Evolutionary conservation across 768 basidiomycete genomes (phyloP).

Genomic region (Tylopilus felleus): DNA sequence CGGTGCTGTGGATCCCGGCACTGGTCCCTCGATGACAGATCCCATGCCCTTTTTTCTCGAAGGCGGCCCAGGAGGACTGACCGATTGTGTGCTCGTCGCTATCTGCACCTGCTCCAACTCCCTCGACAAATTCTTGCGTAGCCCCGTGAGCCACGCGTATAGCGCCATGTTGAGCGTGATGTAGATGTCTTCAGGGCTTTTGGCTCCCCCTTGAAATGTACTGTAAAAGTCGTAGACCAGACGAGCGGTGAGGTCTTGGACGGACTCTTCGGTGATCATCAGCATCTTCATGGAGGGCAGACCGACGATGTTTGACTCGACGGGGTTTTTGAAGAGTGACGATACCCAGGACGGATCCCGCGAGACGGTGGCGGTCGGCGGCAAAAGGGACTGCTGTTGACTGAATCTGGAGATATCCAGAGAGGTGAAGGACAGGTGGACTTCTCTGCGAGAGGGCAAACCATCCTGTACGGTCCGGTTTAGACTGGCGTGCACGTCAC

Average conservation of each 20-base stretch:
- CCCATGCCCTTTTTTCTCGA: constrained; percentile 36
- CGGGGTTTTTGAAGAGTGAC: constrained; percentile 54
- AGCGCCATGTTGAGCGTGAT: constrained; percentile 81
- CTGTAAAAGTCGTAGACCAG: constrained; percentile 73
- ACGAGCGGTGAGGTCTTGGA: constrained; percentile 36
- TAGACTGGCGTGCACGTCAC: constrained; percentile 65
- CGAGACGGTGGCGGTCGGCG: constrained; percentile 35
- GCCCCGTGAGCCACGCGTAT: constrained; percentile 76
- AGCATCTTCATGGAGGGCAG: constrained; percentile 79
- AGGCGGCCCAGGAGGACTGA: constrained; percentile 31
- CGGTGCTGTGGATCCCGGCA: neutral
- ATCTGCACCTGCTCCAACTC: constrained; percentile 76
- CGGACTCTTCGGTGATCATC: constrained; percentile 68
- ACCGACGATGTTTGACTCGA: constrained; percentile 74
- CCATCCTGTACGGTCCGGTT: constrained; percentile 57
- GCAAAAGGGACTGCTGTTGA: constrained; percentile 52
- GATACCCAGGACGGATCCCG: constrained; percentile 59
- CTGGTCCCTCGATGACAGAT: constrained; percentile 6
- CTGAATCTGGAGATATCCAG: constrained; percentile 72
- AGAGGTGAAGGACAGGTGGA: constrained; percentile 70
- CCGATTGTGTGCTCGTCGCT: constrained; percentile 45
- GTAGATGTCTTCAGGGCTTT: constrained; percentile 72
- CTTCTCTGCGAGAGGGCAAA: constrained; percentile 54
- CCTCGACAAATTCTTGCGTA: constrained; percentile 69
- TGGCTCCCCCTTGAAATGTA: constrained; percentile 54